Conservation (phyloP, 177 flowering plant genomes). For the Vitis hybrid region DNA sequence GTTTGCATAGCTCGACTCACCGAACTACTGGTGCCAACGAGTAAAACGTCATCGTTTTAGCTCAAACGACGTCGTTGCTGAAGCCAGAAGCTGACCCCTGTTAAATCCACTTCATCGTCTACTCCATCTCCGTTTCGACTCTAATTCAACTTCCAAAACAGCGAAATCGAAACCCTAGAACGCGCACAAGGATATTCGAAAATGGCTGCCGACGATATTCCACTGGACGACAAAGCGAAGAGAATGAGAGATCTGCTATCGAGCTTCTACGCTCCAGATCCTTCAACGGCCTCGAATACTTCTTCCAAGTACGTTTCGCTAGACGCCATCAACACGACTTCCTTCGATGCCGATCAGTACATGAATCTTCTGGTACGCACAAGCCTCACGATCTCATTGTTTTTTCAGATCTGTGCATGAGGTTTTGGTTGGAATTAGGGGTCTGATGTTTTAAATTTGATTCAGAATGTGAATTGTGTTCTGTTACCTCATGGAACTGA, state of each 20-base stretch:
- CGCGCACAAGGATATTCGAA: neutral
- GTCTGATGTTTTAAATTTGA: neutral
- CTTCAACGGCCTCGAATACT: constrained; percentile 34
- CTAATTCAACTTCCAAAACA: too few species aligned
- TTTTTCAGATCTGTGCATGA: neutral
- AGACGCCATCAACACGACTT: constrained; percentile 74
- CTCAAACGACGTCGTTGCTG: too few species aligned
- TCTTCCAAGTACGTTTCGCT: constrained; percentile 46
- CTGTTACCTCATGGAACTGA: neutral
- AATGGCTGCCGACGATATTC: constrained; percentile 65
- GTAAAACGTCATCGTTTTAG: too few species aligned
- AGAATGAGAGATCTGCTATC: constrained; percentile 94
- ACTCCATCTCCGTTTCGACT: too few species aligned
- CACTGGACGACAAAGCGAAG: constrained; percentile 91
- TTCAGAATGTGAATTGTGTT: neutral
- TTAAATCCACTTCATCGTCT: too few species aligned
- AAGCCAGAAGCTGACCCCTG: too few species aligned
- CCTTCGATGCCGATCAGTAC: constrained; percentile 91
- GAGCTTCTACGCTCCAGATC: constrained; percentile 92
- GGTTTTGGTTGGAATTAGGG: neutral
- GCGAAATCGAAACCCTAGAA: too few species aligned
- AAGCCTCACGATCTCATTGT: too few species aligned
- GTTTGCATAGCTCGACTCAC: too few species aligned
- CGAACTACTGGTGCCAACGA: too few species aligned
- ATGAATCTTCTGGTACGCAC: constrained; percentile 73